phyloP scores from a whole-genome alignment of 371 early-diverging fungal genomes.

The Actinomortierella ambigua region DNA sequence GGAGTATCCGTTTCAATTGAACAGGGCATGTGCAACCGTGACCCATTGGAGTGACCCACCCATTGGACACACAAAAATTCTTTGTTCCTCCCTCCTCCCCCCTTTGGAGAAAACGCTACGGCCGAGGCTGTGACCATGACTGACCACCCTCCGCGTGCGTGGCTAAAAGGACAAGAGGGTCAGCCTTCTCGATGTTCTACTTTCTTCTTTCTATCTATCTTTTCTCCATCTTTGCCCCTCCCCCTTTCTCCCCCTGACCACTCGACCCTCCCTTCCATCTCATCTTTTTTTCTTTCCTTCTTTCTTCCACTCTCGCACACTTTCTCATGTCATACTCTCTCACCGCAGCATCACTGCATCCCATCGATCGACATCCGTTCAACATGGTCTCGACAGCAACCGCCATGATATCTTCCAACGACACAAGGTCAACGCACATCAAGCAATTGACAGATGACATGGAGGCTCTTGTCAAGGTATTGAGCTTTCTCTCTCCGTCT shows the following conservation, averaged over 20 bases:
- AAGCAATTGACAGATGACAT: slow-evolving; percentile 39
- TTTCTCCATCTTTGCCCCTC: background rate
- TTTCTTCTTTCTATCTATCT: slow-evolving; percentile 5
- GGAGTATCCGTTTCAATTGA: too few species aligned
- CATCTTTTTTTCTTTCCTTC: slow-evolving; percentile 6
- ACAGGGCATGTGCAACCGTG: too few species aligned
- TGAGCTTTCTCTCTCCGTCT: background rate
- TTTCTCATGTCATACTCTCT: background rate
- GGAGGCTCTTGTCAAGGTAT: slow-evolving; percentile 24
- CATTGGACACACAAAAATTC: too few species aligned
- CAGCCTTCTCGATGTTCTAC: background rate
- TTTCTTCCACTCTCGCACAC: background rate
- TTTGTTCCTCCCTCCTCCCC: too few species aligned
- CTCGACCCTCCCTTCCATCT: background rate
- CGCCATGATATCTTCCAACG: slow-evolving; percentile 11
- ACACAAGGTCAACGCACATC: slow-evolving; percentile 8
- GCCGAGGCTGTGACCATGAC: too few species aligned
- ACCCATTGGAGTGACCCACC: too few species aligned
- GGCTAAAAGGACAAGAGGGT: too few species aligned
- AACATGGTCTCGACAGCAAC: slow-evolving; percentile 36
- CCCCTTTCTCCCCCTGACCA: background rate
- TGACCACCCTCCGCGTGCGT: too few species aligned
- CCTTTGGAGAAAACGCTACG: too few species aligned
- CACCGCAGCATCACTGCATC: background rate
- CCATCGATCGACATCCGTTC: background rate